Percentiles rank a stretch among this genome's conserved stretches.
Conservation (phyloP, 2,329 filamentous ascomycete species). For the Aspergillus hortae region DNA sequence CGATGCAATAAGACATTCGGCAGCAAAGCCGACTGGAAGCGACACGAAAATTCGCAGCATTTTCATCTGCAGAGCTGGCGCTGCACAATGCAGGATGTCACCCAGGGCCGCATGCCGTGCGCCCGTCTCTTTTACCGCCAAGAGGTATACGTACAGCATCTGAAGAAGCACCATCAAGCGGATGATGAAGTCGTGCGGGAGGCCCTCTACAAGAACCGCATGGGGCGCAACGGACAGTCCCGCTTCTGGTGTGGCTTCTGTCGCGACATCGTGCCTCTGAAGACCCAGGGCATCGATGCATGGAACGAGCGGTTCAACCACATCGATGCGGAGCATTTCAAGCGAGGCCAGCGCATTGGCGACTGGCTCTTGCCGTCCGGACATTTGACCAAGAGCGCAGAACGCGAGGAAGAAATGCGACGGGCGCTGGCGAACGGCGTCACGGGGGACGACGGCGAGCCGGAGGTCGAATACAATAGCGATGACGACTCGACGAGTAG, state of each 20-base stretch:
- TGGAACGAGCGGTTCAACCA: conserved; percentile 66
- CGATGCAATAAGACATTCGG: conserved; percentile 72
- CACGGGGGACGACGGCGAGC: conserved; percentile 2
- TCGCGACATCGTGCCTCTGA: conserved; percentile 51
- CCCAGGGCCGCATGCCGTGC: conserved; percentile 43
- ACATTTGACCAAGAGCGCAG: conserved; percentile 19
- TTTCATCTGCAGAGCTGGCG: conserved; percentile 68
- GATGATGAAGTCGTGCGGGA: conserved; percentile 26
- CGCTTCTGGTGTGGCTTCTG: conserved; percentile 92
- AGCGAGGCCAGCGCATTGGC: conserved; percentile 32
- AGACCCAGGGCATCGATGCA: conserved; percentile 50
- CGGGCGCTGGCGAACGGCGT: not conserved
- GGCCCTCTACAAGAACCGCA: conserved; percentile 51
- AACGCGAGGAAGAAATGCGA: conserved; percentile 8
- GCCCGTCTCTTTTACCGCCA: conserved; percentile 56
- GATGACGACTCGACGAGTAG: conserved; percentile 14
- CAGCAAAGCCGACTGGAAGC: conserved; percentile 93
- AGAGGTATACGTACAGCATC: conserved; percentile 60
- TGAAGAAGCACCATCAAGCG: conserved; percentile 50
- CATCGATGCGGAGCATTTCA: conserved; percentile 60
- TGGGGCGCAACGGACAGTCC: conserved; percentile 61
- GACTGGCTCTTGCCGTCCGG: conserved; percentile 30
- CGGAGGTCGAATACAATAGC: conserved; percentile 6
- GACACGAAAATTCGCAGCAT: conserved; percentile 81
- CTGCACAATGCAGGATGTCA: conserved; percentile 51